These are phyloP conservation scores for Aciculosporium take DNA, from an alignment of 2,329 filamentous ascomycete species.

Conservation along the genomic window DNA sequence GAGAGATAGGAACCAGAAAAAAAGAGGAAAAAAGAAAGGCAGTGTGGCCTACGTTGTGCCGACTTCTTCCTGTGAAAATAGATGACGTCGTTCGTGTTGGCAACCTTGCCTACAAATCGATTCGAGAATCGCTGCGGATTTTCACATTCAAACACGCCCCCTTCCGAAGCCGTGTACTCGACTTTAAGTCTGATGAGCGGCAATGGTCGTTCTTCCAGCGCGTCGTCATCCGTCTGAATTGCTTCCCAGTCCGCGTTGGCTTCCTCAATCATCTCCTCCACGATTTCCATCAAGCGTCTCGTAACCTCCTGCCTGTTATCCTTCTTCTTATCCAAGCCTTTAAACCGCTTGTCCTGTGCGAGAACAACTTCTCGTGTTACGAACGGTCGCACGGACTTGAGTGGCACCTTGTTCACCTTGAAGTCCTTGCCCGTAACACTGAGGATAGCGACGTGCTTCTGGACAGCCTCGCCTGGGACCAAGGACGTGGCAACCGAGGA, in stretches of 20 bases:
- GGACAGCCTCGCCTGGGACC: constrained; percentile 73
- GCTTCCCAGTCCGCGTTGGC: constrained; percentile 70
- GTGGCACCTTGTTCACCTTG: constrained; percentile 60
- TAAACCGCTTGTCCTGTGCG: constrained; percentile 60
- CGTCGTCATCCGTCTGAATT: constrained; percentile 52
- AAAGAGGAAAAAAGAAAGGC: neutral
- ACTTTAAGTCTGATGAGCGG: constrained; percentile 83
- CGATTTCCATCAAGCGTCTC: constrained; percentile 56
- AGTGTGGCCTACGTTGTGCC: constrained; percentile 18
- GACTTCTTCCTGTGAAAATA: constrained; percentile 85
- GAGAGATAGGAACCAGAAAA: neutral
- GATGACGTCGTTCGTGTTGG: constrained; percentile 87
- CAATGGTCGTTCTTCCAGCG: constrained; percentile 49
- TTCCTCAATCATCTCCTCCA: constrained; percentile 77
- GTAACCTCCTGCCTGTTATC: constrained; percentile 77
- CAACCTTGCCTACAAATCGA: constrained; percentile 76
- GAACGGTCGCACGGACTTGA: constrained; percentile 85
- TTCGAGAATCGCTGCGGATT: constrained; percentile 96
- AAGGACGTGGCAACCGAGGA: constrained; percentile 93
- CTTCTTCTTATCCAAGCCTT: constrained; percentile 62
- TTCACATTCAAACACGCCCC: constrained; percentile 76
- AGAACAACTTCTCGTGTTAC: constrained; percentile 72
- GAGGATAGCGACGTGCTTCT: constrained; percentile 81
- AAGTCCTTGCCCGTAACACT: constrained; percentile 75
- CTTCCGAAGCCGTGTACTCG: constrained; percentile 74